Evolutionary conservation across 2,329 filamentous ascomycete genomes (phyloP).

Genomic region (Dichotomopilus funicola): DNA sequence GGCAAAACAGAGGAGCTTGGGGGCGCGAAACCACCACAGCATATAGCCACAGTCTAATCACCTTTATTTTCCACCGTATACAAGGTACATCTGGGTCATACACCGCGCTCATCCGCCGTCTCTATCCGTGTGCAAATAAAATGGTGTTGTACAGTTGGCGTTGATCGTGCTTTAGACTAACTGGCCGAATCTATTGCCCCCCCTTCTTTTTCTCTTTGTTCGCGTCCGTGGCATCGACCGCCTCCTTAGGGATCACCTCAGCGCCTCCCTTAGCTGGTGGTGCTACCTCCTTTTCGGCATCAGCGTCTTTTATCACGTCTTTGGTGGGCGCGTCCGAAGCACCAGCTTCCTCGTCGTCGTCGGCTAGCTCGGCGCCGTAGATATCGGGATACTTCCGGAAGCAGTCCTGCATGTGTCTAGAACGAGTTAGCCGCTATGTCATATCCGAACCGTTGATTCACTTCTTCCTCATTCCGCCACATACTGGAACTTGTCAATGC

Average conservation of each 20-base stretch:
- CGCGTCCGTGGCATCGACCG: slow-evolving; percentile 29
- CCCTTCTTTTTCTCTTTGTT: slow-evolving; percentile 24
- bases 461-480: slow-evolving; percentile 30
- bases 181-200: slow-evolving; percentile 16
- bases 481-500: slow-evolving; percentile 95
- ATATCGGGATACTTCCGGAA: slow-evolving; percentile 89
- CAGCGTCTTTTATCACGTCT: slow-evolving; percentile 17
- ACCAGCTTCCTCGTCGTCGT: slow-evolving; percentile 52
- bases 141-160: neutral
- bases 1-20: too few species aligned
- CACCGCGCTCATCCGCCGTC: neutral
- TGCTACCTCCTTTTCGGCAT: slow-evolving; percentile 3
- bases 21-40: too few species aligned
- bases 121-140: too few species aligned
- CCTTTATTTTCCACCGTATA: slow-evolving; percentile 14
- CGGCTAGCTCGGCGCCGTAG: slow-evolving; percentile 81
- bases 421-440: slow-evolving; percentile 13
- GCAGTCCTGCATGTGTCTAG: slow-evolving; percentile 92
- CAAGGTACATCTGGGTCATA: slow-evolving; percentile 15
- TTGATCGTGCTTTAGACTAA: too few species aligned
- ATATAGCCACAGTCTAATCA: slow-evolving; percentile 9
- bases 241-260: slow-evolving; percentile 21
- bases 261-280: slow-evolving; percentile 4
- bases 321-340: slow-evolving; percentile 19
- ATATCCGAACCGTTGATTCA: neutral